phyloP scores from a whole-genome alignment of 768 basidiomycete genomes.

The Termitomyces sp. region DNA sequence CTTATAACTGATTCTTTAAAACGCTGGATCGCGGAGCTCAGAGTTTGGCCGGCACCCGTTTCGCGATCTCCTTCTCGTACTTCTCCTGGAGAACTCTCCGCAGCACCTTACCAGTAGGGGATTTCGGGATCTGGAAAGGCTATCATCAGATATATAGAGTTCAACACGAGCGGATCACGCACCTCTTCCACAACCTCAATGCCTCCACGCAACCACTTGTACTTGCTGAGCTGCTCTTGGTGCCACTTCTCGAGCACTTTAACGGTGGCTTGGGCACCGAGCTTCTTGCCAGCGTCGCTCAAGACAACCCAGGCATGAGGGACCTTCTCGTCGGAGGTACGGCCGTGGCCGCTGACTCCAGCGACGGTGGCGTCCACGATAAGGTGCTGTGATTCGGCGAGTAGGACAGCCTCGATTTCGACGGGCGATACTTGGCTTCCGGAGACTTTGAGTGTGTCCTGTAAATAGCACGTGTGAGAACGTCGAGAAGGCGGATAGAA shows the following conservation, averaged over 20 bases:
- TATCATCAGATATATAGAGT: background rate
- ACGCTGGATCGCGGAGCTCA: constrained; percentile 14
- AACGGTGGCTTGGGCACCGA: constrained; percentile 41
- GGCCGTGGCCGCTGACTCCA: constrained; percentile 64
- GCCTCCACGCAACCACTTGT: constrained; percentile 77
- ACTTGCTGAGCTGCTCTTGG: constrained; percentile 61
- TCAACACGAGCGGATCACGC: constrained; percentile 17
- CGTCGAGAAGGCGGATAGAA: background rate
- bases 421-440: constrained; percentile 79
- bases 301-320: constrained; percentile 81
- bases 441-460: constrained; percentile 82
- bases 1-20: background rate
- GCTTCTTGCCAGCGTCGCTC: constrained; percentile 49
- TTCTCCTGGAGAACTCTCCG: constrained; percentile 59
- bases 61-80: constrained; percentile 42
- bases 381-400: constrained; percentile 58
- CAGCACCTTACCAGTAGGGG: constrained; percentile 70
- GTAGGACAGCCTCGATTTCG: constrained; percentile 70
- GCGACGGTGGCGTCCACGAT: constrained; percentile 70
- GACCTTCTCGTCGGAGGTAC: constrained; percentile 68
- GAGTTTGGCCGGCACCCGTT: constrained; percentile 31
- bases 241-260: constrained; percentile 60
- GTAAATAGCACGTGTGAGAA: background rate
- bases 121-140: constrained; percentile 63
- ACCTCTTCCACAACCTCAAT: constrained; percentile 65